phyloP scores from a whole-genome alignment of 495 filamentous ascomycete genomes.

The Extremus antarcticus region DNA sequence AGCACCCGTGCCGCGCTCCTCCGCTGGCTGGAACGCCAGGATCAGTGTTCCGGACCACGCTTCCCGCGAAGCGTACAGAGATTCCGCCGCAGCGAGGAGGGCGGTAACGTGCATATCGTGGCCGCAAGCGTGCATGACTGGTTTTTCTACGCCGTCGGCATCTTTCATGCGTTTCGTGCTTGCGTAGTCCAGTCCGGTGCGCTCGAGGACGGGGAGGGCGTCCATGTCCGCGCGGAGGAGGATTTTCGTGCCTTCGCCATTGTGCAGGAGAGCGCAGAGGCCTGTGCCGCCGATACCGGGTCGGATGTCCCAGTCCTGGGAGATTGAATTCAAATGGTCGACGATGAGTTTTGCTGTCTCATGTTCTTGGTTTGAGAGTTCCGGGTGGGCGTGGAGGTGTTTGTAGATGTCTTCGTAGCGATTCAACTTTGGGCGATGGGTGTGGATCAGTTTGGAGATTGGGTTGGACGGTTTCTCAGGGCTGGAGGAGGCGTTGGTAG shows the following conservation, averaged over 20 bases:
- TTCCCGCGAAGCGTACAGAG: constrained; percentile 32
- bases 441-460: constrained; percentile 13
- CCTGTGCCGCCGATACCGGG: constrained; percentile 47
- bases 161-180: constrained; percentile 35
- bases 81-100: constrained; percentile 40
- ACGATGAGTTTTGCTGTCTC: constrained; percentile 37
- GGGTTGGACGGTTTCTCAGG: constrained; percentile 11
- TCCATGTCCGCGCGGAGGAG: constrained; percentile 53
- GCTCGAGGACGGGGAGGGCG: constrained; percentile 48
- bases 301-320: constrained; percentile 35
- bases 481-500: not conserved
- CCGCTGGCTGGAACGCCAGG: constrained; percentile 50
- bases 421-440: constrained; percentile 24
- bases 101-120: constrained; percentile 52
- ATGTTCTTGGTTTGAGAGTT: constrained; percentile 45
- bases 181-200: constrained; percentile 45
- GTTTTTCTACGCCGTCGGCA: constrained; percentile 35
- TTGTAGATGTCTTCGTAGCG: constrained; percentile 46
- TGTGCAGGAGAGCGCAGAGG: constrained; percentile 43
- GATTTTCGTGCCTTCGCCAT: constrained; percentile 43
- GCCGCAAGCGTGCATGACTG: constrained; percentile 59
- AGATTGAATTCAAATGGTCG: constrained; percentile 22
- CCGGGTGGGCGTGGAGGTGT: constrained; percentile 45
- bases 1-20: constrained; percentile 47
- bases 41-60: constrained; percentile 49